These are phyloP conservation scores for Pseudogymnoascus sp. DNA, from an alignment of 2,329 filamentous ascomycete species.

Conservation along the genomic window DNA sequence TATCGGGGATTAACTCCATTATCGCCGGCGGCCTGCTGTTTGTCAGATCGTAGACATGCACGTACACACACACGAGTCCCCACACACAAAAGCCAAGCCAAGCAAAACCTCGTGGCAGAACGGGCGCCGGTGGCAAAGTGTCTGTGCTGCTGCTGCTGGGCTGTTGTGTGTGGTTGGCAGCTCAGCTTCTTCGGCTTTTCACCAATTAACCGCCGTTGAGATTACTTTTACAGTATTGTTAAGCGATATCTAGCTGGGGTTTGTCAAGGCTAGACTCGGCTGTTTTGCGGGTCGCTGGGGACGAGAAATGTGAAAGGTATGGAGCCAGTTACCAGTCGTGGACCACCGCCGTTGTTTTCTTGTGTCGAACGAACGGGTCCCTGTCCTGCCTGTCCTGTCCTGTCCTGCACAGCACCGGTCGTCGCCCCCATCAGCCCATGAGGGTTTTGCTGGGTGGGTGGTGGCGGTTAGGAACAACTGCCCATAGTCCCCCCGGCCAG, in stretches of 20 bases:
- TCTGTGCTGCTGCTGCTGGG: neutral
- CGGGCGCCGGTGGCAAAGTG: neutral
- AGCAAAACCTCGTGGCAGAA: neutral
- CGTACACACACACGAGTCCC: neutral
- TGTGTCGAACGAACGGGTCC: neutral
- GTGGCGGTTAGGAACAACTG: neutral
- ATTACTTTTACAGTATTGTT: neutral
- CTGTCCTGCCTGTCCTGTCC: neutral
- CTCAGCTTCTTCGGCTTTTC: neutral
- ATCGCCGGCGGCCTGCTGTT: neutral
- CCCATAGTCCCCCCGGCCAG: neutral
- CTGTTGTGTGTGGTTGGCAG: neutral
- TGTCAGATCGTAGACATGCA: neutral
- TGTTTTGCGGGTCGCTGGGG: constrained; percentile 2
- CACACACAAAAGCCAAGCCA: neutral
- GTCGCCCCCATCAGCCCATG: neutral
- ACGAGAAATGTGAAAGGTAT: neutral
- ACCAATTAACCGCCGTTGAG: neutral
- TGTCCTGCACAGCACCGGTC: neutral
- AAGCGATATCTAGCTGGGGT: neutral
- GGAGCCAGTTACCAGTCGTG: neutral
- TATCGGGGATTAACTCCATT: neutral
- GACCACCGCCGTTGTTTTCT: neutral
- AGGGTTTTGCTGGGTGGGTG: too few species aligned
- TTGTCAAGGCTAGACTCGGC: constrained; percentile 4